Evolutionary conservation across 1,139 yeast species (phyloP).

Genomic region (Blastobotrys serpentis): DNA sequence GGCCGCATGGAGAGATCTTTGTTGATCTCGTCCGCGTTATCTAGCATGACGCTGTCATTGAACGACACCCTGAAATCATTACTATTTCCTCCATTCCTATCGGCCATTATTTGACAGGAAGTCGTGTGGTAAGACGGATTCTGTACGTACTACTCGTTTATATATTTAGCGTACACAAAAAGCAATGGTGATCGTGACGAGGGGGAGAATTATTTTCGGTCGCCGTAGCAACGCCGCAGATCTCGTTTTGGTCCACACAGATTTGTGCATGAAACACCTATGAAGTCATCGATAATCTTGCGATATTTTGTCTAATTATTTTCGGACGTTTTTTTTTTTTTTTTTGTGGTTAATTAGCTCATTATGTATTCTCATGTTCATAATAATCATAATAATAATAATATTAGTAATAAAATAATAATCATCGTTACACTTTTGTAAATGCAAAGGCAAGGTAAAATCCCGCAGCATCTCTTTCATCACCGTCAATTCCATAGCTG

Average conservation of each 20-base stretch:
- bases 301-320: too few relatives aligned
- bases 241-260: not conserved
- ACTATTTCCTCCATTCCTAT: conserved; percentile 3
- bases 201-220: too few relatives aligned
- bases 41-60: conserved; percentile 17
- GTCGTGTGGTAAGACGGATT: not conserved
- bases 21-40: conserved; percentile 9
- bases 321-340: too few relatives aligned
- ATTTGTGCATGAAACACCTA: not conserved
- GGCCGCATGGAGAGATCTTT: conserved; percentile 15
- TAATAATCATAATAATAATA: too few relatives aligned
- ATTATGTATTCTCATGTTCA: too few relatives aligned
- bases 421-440: conserved; percentile 45
- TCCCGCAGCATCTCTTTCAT: conserved; percentile 86
- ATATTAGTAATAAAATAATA: too few relatives aligned
- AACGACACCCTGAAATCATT: conserved; percentile 16
- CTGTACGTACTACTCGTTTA: too few relatives aligned
- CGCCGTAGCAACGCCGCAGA: conserved; percentile 8
- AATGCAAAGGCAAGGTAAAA: conserved; percentile 81
- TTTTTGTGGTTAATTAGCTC: too few relatives aligned
- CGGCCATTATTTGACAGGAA: not conserved
- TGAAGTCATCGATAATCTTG: too few relatives aligned
- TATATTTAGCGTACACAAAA: too few relatives aligned
- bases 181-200: too few relatives aligned
- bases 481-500: conserved; percentile 81